These are phyloP conservation scores for Friedmanniomyces simplex DNA, from an alignment of 495 filamentous ascomycete genomes.

Conservation along the genomic window DNA sequence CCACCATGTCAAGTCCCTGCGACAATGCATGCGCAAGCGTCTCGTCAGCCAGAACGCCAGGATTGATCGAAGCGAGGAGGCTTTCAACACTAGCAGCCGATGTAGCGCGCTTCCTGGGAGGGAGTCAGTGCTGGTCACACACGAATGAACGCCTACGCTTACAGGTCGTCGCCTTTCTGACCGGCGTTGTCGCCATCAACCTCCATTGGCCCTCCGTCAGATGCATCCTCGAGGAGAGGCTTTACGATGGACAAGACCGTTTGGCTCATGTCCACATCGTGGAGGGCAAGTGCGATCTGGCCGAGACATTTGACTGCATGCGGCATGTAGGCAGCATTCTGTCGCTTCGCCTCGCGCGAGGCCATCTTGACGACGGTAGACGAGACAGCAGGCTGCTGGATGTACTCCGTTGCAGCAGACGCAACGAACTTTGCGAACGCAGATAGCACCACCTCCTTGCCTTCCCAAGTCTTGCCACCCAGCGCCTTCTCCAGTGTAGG, in stretches of 20 bases:
- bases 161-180: slow-evolving; percentile 16
- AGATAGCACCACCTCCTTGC: slow-evolving; percentile 81
- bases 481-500: slow-evolving; percentile 70
- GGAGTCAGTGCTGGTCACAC: slow-evolving; percentile 5
- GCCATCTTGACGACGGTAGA: slow-evolving; percentile 38
- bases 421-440: slow-evolving; percentile 70
- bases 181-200: slow-evolving; percentile 35
- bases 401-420: slow-evolving; percentile 33
- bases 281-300: slow-evolving; percentile 52
- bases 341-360: slow-evolving; percentile 79
- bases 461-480: slow-evolving; percentile 81
- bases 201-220: slow-evolving; percentile 56
- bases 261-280: slow-evolving; percentile 55
- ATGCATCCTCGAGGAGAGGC: slow-evolving; percentile 34
- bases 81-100: slow-evolving; percentile 6
- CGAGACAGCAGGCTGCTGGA: not conserved
- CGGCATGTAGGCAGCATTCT: slow-evolving; percentile 69
- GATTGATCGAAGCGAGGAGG: slow-evolving; percentile 16
- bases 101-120: slow-evolving; percentile 5
- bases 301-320: slow-evolving; percentile 65
- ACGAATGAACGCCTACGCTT: not conserved
- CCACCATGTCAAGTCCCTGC: not conserved
- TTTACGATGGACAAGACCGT: slow-evolving; percentile 54
- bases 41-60: not conserved
- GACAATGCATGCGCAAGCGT: not conserved